phyloP scores from a whole-genome alignment of 2,329 filamentous ascomycete genomes.

The Trichoderma sp. region DNA sequence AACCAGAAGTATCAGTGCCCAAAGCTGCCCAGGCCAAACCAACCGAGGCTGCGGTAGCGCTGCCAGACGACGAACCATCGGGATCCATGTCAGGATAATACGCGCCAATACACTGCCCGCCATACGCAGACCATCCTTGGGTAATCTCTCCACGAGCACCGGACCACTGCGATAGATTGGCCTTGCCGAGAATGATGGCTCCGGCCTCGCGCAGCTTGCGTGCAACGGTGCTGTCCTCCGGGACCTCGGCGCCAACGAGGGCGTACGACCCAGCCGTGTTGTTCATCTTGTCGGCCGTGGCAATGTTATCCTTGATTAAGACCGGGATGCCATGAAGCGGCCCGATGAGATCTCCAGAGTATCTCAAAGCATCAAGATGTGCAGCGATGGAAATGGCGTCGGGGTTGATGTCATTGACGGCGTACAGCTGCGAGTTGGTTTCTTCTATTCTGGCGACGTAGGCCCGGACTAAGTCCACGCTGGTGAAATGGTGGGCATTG shows the following conservation, averaged over 20 bases:
- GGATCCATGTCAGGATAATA: slow-evolving; percentile 36
- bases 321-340: slow-evolving; percentile 61
- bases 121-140: slow-evolving; percentile 60
- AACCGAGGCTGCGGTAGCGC: neutral
- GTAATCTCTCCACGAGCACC: slow-evolving; percentile 53
- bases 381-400: slow-evolving; percentile 33
- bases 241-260: slow-evolving; percentile 52
- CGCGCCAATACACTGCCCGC: slow-evolving; percentile 57
- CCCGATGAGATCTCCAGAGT: neutral
- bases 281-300: slow-evolving; percentile 56
- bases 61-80: neutral
- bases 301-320: slow-evolving; percentile 62
- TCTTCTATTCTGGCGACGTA: slow-evolving; percentile 34
- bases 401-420: slow-evolving; percentile 35
- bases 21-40: neutral
- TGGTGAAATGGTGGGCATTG: slow-evolving; percentile 31
- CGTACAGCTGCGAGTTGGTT: slow-evolving; percentile 28
- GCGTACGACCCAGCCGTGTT: slow-evolving; percentile 55
- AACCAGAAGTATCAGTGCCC: neutral
- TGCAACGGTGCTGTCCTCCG: slow-evolving; percentile 55
- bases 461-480: slow-evolving; percentile 33
- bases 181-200: slow-evolving; percentile 63
- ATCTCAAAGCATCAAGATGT: slow-evolving; percentile 10
- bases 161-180: slow-evolving; percentile 61
- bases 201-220: slow-evolving; percentile 59